Evolutionary conservation across 1,139 yeast genomes (phyloP).

Genomic region (Suhomyces taliae): DNA sequence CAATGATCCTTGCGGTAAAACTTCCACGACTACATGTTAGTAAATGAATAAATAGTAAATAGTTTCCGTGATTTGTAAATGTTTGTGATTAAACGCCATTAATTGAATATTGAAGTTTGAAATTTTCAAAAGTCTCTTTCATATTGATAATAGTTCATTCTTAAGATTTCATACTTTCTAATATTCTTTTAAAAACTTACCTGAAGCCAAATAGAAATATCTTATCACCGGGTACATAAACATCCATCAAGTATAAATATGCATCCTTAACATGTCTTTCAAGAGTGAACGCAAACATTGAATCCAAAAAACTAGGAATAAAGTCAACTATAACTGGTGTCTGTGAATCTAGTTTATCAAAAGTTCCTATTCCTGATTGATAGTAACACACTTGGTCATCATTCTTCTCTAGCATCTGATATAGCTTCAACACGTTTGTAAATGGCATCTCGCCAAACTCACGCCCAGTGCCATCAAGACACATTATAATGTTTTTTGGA

Average conservation of each 20-base stretch:
- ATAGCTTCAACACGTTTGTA: constrained; percentile 56
- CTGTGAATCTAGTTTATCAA: constrained; percentile 38
- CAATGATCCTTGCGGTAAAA: constrained; percentile 59
- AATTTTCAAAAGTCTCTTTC: no score
- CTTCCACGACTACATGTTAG: constrained; percentile 53
- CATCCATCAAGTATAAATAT: constrained; percentile 50
- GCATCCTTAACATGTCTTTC: constrained; percentile 58
- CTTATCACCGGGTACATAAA: constrained; percentile 48
- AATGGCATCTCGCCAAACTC: constrained; percentile 57
- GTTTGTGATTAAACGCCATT: no score
- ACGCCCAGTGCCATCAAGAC: constrained; percentile 65
- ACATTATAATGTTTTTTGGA: constrained; percentile 36
- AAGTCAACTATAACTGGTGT: constrained; percentile 15
- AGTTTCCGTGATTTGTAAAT: no score
- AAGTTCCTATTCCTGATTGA: constrained; percentile 66
- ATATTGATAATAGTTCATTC: no score
- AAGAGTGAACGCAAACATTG: constrained; percentile 53
- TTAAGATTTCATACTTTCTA: neutral
- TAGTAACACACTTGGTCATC: constrained; percentile 54
- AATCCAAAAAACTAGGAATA: constrained; percentile 31
- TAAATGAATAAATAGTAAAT: neutral
- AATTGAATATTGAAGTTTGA: no score
- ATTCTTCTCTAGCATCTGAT: constrained; percentile 50
- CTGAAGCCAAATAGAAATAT: constrained; percentile 60
- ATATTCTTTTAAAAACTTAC: constrained; percentile 16